A percentile compares a stretch with the other conserved stretches of the same genome.
Evolutionary conservation across 306 rosid species (phyloP).

Genomic region (Lathyrus sativus): DNA sequence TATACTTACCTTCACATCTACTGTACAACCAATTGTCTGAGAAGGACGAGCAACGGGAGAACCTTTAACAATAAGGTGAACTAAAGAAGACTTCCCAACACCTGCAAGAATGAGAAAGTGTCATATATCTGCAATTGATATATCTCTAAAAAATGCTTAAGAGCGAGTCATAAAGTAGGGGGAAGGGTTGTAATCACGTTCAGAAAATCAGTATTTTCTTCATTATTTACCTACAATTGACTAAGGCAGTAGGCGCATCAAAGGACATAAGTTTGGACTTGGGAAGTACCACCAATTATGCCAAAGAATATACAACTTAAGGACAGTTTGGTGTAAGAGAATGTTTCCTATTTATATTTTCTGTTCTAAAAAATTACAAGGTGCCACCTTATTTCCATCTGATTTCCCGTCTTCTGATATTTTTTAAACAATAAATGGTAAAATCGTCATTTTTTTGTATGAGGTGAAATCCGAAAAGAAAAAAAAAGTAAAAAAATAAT

Average conservation of each 20-base stretch:
- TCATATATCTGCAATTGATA: conserved; percentile 27
- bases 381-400: neutral
- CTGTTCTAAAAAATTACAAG: neutral
- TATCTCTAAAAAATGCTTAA: neutral
- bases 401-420: neutral
- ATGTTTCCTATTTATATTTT: neutral
- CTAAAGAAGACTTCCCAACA: conserved; percentile 95
- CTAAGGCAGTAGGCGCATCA: conserved; percentile 3
- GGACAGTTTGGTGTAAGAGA: conserved; percentile 23
- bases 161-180: conserved; percentile 11
- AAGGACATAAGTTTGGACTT: conserved; percentile 28
- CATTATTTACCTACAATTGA: conserved; percentile 11
- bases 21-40: conserved; percentile 92
- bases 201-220: conserved; percentile 4
- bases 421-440: neutral
- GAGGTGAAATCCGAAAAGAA: conserved; percentile 2
- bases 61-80: conserved; percentile 82
- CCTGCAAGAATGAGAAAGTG: conserved; percentile 52
- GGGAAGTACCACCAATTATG: conserved; percentile 14
- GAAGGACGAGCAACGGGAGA: conserved; percentile 70
- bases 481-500: neutral
- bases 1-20: conserved; percentile 75
- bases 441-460: neutral
- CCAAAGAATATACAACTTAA: conserved; percentile 9
- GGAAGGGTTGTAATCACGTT: conserved; percentile 18